These are phyloP conservation scores for Phyllosticta citriasiana DNA, from an alignment of 2,329 filamentous ascomycete genomes.

Conservation along the genomic window DNA sequence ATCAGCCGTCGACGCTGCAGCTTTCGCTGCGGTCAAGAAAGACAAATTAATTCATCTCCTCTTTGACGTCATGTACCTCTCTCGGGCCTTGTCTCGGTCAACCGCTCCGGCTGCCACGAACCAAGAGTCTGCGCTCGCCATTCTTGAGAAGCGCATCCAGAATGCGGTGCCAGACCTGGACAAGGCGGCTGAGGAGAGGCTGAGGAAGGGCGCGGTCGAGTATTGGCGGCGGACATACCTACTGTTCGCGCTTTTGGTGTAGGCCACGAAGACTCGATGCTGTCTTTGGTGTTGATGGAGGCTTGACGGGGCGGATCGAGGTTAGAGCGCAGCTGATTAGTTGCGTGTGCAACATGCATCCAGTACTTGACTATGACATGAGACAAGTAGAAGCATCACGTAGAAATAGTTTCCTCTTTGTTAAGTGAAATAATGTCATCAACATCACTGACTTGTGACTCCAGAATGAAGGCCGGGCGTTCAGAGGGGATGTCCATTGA, in stretches of 20 bases:
- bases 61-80: conserved; percentile 37
- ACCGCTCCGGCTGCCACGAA: neutral
- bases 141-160: conserved; percentile 32
- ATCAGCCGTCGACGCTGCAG: neutral
- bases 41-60: conserved; percentile 28
- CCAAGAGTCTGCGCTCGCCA: conserved; percentile 6
- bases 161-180: conserved; percentile 38
- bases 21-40: conserved; percentile 13
- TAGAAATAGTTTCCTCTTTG: too few species aligned
- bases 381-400: too few species aligned
- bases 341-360: neutral
- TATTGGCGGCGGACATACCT: conserved; percentile 78
- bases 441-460: too few species aligned
- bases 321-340: neutral
- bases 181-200: conserved; percentile 38
- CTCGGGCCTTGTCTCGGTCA: conserved; percentile 19
- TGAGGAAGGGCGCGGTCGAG: conserved; percentile 56
- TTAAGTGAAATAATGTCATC: too few species aligned
- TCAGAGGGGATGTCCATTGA: too few species aligned
- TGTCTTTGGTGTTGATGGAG: neutral
- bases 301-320: neutral
- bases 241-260: conserved; percentile 65
- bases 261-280: neutral
- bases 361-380: too few species aligned
- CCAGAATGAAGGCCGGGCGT: too few species aligned